Conservation (phyloP, 2,329 filamentous ascomycete species). For the Pestalotiopsis sp. region DNA sequence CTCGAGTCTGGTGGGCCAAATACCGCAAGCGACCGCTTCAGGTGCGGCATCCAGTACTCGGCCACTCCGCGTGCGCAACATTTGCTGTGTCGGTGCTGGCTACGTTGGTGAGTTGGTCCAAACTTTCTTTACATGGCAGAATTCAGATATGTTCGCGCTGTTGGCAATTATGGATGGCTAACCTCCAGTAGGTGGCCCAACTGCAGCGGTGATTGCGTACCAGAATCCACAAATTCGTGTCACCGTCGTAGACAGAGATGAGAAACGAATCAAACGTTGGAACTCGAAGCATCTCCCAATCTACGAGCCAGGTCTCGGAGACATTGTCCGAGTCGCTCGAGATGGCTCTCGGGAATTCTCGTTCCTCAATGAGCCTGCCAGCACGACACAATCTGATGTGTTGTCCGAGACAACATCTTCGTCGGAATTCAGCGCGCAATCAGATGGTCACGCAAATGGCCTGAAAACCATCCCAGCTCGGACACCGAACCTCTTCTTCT, state of each 20-base stretch:
- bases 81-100: conserved; percentile 33
- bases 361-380: conserved; percentile 40
- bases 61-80: conserved; percentile 37
- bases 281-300: conserved; percentile 75
- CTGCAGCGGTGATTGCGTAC: conserved; percentile 73
- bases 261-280: conserved; percentile 69
- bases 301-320: conserved; percentile 72
- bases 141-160: background rate
- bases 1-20: conserved; percentile 15
- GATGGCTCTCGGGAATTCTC: conserved; percentile 54
- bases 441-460: conserved; percentile 22
- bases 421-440: conserved; percentile 35
- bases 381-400: conserved; percentile 29
- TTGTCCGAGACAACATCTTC: conserved; percentile 32
- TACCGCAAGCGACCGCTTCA: conserved; percentile 18
- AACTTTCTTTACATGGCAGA: background rate
- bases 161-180: conserved; percentile 2
- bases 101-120: conserved; percentile 52
- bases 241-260: conserved; percentile 75
- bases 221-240: conserved; percentile 73
- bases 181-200: conserved; percentile 64
- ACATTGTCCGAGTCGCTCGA: conserved; percentile 68
- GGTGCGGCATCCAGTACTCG: conserved; percentile 17
- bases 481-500: conserved; percentile 72
- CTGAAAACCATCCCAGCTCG: conserved; percentile 45